phyloP scores from a whole-genome alignment of 2,329 filamentous ascomycete genomes.

The Trichoderma atrobrunneum region DNA sequence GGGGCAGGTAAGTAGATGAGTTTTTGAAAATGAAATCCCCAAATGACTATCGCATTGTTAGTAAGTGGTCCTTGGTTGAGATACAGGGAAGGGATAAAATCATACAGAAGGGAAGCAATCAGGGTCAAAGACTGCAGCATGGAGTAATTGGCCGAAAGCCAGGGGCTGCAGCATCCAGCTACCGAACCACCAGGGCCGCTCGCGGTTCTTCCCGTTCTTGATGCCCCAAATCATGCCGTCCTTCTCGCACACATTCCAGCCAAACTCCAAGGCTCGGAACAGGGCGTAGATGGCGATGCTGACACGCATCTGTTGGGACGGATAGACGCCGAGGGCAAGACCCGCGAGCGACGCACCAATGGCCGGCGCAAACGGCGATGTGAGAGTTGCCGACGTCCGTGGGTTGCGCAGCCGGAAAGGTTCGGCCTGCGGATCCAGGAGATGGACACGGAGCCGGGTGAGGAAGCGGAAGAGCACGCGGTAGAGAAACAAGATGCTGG shows the following conservation, averaged over 20 bases:
- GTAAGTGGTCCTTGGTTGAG: neutral
- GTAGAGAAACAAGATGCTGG: slow-evolving; percentile 83
- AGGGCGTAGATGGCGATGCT: slow-evolving; percentile 79
- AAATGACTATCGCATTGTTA: slow-evolving; percentile 8
- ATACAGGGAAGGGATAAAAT: neutral
- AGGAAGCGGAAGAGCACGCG: slow-evolving; percentile 90
- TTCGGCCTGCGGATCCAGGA: slow-evolving; percentile 75
- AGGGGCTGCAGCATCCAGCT: slow-evolving; percentile 80
- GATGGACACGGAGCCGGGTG: slow-evolving; percentile 69
- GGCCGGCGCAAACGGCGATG: slow-evolving; percentile 79
- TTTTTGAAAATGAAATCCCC: slow-evolving; percentile 62
- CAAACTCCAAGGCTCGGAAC: slow-evolving; percentile 79
- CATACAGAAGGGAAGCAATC: slow-evolving; percentile 66
- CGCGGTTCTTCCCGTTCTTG: slow-evolving; percentile 52
- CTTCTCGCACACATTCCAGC: slow-evolving; percentile 79
- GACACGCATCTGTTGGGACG: slow-evolving; percentile 64
- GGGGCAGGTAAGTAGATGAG: slow-evolving; percentile 76
- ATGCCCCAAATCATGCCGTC: slow-evolving; percentile 65
- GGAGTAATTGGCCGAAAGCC: slow-evolving; percentile 71
- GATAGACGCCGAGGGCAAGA: slow-evolving; percentile 73
- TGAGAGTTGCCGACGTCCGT: slow-evolving; percentile 68
- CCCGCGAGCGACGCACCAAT: slow-evolving; percentile 88
- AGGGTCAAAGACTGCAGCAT: slow-evolving; percentile 73
- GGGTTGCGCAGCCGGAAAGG: slow-evolving; percentile 84
- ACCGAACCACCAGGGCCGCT: slow-evolving; percentile 77